phyloP scores from a whole-genome alignment of 2,329 filamentous ascomycete genomes.

The Trichophyton benhamiae region DNA sequence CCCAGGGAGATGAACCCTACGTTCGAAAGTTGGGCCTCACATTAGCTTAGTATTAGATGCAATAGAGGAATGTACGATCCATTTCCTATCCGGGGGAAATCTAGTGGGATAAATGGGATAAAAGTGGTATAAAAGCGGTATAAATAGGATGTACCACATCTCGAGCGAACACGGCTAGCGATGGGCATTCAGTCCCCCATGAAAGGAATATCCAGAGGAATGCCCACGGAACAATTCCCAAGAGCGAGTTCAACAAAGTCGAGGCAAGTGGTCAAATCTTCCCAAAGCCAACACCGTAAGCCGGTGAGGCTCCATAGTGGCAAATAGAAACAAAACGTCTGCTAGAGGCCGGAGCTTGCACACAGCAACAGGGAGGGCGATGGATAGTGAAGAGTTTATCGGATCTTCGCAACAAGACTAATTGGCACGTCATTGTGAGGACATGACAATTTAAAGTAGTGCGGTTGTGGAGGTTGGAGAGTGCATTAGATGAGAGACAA shows the following conservation, averaged over 20 bases:
- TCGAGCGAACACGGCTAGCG: background rate
- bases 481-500: background rate
- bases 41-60: too few species aligned
- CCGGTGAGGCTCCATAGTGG: background rate
- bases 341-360: background rate
- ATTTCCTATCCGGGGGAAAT: too few species aligned
- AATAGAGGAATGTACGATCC: too few species aligned
- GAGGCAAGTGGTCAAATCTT: conserved; percentile 24
- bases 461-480: conserved; percentile 36
- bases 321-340: conserved; percentile 2
- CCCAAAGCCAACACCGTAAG: background rate
- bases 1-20: too few species aligned
- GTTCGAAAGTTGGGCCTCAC: too few species aligned
- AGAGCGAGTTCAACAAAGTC: conserved; percentile 35
- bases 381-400: conserved; percentile 28
- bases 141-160: background rate
- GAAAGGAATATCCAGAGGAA: background rate
- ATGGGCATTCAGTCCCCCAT: background rate
- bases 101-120: too few species aligned
- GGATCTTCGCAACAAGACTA: conserved; percentile 90
- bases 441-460: conserved; percentile 96
- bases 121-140: too few species aligned
- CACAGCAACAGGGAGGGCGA: conserved; percentile 10
- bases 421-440: conserved; percentile 76
- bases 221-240: conserved; percentile 16